Evolutionary conservation across 257 asterid species (phyloP), one percentile per base, ranked within the genome.

Genomic region (Schizonepeta tenuifolia): DNA sequence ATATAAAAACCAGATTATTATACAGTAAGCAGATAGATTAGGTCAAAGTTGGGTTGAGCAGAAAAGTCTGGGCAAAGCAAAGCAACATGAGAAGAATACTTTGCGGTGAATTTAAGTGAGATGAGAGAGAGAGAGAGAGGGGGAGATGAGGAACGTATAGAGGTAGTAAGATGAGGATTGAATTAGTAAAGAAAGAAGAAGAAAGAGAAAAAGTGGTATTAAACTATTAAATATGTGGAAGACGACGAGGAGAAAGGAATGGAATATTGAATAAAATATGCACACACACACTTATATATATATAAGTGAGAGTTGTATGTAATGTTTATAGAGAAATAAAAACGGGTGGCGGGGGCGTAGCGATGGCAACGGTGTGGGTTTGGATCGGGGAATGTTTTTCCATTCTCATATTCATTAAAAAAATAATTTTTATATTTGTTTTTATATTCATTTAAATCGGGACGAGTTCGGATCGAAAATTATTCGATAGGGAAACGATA

Each of bases 31-130:
- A 31, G 36, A 28, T 3, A 28, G 33, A 31, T 31, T 31, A 31
- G 36, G 35, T 51, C 65, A 63, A 53, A 51, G 13, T 59, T 36
- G 20, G 67, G 14, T 43, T 10, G 3, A 55, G 56, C 20, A 35
- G 24, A 57, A 41, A 63, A 63, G 55, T 73, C 58, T 12, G 76
- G 40, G 11, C 5, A 54, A 73, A 73, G 78, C 67, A 66, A 38
- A 65, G 78, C 60, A 74, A 51, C 22, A 41, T 41, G 24, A 63
- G 70, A 71, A 47, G 67, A 72, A 68, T 59, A 40, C 75, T 75
- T 75, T 49, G 57, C 70, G 65, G 74, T 67, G 70, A 67, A 24
- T 24, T 24, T 24, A 24, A 67, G 75, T 67, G 79, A 60, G 78
- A 33, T n/a, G 56, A 75, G 33, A 15, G 9, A 36, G 28, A 33